Conservation (phyloP, 23 red algal genomes). For the Gracilariopsis chorda region DNA sequence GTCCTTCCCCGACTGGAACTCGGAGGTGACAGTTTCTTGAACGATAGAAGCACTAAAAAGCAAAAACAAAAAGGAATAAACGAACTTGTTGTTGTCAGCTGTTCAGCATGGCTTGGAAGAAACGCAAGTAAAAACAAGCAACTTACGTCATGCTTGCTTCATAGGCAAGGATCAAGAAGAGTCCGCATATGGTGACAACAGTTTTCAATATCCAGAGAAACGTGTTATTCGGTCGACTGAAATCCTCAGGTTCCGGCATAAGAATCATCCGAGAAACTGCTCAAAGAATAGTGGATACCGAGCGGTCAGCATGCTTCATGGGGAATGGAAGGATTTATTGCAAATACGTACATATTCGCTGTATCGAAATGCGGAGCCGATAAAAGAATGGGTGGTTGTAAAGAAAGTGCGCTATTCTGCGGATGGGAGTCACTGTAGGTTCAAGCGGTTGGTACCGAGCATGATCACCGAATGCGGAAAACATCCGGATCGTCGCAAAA, state of each 20-base stretch:
- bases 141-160: slow-evolving; percentile 52
- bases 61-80: no score
- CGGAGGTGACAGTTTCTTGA: background rate
- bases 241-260: background rate
- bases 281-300: background rate
- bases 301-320: background rate
- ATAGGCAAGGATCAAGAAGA: slow-evolving; percentile 29
- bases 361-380: slow-evolving; percentile 3
- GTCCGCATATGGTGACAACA: background rate
- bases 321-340: background rate
- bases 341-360: slow-evolving; percentile 24
- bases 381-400: background rate
- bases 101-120: background rate
- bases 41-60: slow-evolving; percentile 3
- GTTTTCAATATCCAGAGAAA: slow-evolving; percentile 16
- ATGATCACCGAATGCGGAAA: background rate
- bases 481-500: slow-evolving; percentile 6
- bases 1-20: background rate
- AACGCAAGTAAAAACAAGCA: background rate
- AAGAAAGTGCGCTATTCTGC: background rate
- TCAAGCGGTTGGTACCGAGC: background rate
- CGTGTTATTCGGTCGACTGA: background rate
- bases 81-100: background rate
- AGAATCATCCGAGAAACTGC: background rate
- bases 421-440: background rate